These are phyloP conservation scores for Aspergillus jensenii DNA, from an alignment of 2,329 filamentous ascomycete genomes.

Conservation along the genomic window DNA sequence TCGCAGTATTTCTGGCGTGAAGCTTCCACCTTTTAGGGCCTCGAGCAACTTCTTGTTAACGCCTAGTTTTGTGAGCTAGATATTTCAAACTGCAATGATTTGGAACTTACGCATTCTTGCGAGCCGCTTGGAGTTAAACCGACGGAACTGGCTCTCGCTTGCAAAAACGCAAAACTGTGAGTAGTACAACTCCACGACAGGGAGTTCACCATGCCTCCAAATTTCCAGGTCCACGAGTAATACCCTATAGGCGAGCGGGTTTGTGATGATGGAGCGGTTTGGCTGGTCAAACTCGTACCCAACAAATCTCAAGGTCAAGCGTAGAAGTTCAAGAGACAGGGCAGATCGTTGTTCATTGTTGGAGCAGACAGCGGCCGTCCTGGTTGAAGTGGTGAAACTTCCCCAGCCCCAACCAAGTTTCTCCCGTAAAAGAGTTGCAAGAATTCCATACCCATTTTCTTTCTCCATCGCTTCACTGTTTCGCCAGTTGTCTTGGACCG, in stretches of 20 bases:
- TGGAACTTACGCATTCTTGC: conserved; percentile 77
- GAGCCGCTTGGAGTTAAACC: conserved; percentile 86
- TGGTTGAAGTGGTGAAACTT: conserved; percentile 42
- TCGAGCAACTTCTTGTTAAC: conserved; percentile 89
- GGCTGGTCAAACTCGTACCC: conserved; percentile 81
- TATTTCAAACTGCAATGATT: neutral
- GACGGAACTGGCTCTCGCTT: conserved; percentile 83
- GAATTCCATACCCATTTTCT: conserved; percentile 87
- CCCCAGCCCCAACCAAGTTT: conserved; percentile 58
- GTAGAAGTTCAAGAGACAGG: conserved; percentile 64
- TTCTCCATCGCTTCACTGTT: conserved; percentile 98
- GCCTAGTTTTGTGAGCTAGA: conserved; percentile 51
- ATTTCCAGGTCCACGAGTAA: conserved; percentile 90
- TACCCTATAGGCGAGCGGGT: conserved; percentile 89
- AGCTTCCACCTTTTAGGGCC: conserved; percentile 80
- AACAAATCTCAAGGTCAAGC: conserved; percentile 78
- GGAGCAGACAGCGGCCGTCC: conserved; percentile 36
- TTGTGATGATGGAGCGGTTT: conserved; percentile 88
- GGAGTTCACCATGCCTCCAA: conserved; percentile 76
- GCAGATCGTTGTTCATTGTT: conserved; percentile 49
- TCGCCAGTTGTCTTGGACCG: conserved; percentile 87
- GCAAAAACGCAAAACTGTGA: conserved; percentile 87
- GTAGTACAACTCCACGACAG: conserved; percentile 87
- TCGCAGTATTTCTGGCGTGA: conserved; percentile 69
- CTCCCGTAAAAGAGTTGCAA: conserved; percentile 78